Conservation (phyloP, 768 basidiomycete species). For the Lentinula sp. region DNA sequence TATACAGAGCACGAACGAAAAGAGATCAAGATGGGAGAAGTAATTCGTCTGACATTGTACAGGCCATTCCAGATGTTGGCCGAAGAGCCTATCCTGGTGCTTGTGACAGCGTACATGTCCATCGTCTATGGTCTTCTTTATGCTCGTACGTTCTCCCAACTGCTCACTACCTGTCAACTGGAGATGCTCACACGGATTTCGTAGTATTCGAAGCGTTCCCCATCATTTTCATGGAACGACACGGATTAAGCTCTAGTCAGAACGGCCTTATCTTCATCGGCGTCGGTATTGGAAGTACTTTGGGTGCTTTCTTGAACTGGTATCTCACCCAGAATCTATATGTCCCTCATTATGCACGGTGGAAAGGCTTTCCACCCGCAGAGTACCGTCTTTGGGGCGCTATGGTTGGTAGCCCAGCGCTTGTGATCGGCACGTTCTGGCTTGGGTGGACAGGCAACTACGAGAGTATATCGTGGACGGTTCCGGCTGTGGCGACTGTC, state of each 20-base stretch:
- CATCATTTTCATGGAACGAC: slow-evolving; percentile 27
- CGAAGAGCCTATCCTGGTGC: slow-evolving; percentile 44
- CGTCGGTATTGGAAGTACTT: slow-evolving; percentile 26
- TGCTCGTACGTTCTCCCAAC: slow-evolving; percentile 35
- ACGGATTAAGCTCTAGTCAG: slow-evolving; percentile 28
- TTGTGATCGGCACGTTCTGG: slow-evolving; percentile 31
- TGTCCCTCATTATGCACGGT: slow-evolving; percentile 23
- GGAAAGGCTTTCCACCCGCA: slow-evolving; percentile 34
- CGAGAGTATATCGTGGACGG: slow-evolving; percentile 7
- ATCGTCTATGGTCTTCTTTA: slow-evolving; percentile 48
- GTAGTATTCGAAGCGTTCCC: slow-evolving; percentile 32
- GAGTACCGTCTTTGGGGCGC: slow-evolving; percentile 33
- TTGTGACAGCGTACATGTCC: slow-evolving; percentile 39
- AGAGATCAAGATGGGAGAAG: slow-evolving; percentile 23
- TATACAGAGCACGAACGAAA: slow-evolving; percentile 28
- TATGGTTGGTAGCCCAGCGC: slow-evolving; percentile 27
- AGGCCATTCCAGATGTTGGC: slow-evolving; percentile 46
- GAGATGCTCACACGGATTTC: slow-evolving; percentile 11
- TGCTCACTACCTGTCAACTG: slow-evolving; percentile 21
- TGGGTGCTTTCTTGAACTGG: slow-evolving; percentile 20
- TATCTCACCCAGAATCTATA: slow-evolving; percentile 23
- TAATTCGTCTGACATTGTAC: slow-evolving; percentile 27
- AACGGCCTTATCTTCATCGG: slow-evolving; percentile 35
- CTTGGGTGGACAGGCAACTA: slow-evolving; percentile 33
- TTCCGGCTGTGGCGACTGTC: slow-evolving; percentile 5